Evolutionary conservation across 2,329 filamentous ascomycete genomes (phyloP).

Genomic region (Epichloe bromicola): DNA sequence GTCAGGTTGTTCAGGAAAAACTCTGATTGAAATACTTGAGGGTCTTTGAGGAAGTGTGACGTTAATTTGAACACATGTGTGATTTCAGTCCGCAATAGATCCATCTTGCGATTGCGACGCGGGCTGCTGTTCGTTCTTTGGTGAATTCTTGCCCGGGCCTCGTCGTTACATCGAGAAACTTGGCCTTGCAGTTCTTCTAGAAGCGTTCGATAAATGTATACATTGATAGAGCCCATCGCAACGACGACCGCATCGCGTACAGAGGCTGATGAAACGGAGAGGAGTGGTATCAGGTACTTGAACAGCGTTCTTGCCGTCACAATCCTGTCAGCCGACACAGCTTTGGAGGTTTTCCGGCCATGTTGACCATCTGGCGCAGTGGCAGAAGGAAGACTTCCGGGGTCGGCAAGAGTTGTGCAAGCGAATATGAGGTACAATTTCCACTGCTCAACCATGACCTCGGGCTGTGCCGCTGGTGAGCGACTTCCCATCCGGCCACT

Average conservation of each 20-base stretch:
- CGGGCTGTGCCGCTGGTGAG: slow-evolving; percentile 60
- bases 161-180: slow-evolving; percentile 74
- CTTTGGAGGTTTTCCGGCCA: slow-evolving; percentile 64
- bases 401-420: slow-evolving; percentile 83
- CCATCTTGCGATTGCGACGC: slow-evolving; percentile 68
- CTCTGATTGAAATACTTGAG: slow-evolving; percentile 71
- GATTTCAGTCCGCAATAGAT: slow-evolving; percentile 81
- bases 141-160: slow-evolving; percentile 76
- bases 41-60: slow-evolving; percentile 70
- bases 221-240: slow-evolving; percentile 87
- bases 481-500: slow-evolving; percentile 37
- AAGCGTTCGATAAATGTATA: slow-evolving; percentile 81
- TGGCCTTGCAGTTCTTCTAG: slow-evolving; percentile 83
- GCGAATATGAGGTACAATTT: slow-evolving; percentile 95
- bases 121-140: slow-evolving; percentile 75
- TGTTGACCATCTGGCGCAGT: slow-evolving; percentile 52
- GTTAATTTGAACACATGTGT: slow-evolving; percentile 94
- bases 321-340: slow-evolving; percentile 59
- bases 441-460: slow-evolving; percentile 92
- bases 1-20: slow-evolving; percentile 85
- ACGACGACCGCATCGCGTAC: slow-evolving; percentile 84
- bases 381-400: slow-evolving; percentile 41
- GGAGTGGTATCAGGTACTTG: slow-evolving; percentile 76
- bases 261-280: slow-evolving; percentile 65
- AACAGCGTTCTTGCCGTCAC: slow-evolving; percentile 82